phyloP scores from a whole-genome alignment of 2,329 filamentous ascomycete species.

The Penicillium sp. region DNA sequence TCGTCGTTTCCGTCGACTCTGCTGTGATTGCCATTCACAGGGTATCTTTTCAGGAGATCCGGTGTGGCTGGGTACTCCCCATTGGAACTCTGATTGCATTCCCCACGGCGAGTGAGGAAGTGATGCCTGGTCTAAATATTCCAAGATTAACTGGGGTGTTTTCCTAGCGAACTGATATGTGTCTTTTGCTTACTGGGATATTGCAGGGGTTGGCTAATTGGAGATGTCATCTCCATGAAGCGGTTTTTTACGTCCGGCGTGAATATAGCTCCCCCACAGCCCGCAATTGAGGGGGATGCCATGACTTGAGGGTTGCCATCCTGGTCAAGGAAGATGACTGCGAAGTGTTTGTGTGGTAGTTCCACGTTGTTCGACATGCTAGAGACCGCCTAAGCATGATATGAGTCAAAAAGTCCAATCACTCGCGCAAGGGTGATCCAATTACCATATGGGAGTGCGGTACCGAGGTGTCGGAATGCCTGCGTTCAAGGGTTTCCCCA shows the following conservation, averaged over 20 bases:
- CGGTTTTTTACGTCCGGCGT: conserved; percentile 36
- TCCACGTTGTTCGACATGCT: conserved; percentile 18
- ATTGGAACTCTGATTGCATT: conserved; percentile 18
- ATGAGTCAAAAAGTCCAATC: neutral
- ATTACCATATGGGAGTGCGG: conserved; percentile 20
- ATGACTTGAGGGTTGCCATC: conserved; percentile 34
- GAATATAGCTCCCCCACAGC: conserved; percentile 34
- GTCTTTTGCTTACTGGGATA: conserved; percentile 22
- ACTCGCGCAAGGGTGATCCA: neutral
- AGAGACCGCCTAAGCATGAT: conserved; percentile 16
- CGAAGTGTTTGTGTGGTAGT: conserved; percentile 36
- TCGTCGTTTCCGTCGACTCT: conserved; percentile 28
- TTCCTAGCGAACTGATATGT: neutral
- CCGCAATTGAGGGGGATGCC: conserved; percentile 34
- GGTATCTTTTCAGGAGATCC: conserved; percentile 29
- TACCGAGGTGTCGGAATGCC: conserved; percentile 22
- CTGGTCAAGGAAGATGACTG: conserved; percentile 38
- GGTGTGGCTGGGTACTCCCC: conserved; percentile 24
- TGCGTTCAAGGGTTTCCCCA: conserved; percentile 17
- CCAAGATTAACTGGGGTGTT: neutral
- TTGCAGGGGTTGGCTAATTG: conserved; percentile 21
- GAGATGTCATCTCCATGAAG: conserved; percentile 31
- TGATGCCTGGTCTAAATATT: conserved; percentile 9
- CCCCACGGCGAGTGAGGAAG: conserved; percentile 6
- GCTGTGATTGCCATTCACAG: conserved; percentile 32